Base-by-base conservation (phyloP, 495 filamentous ascomycete genomes). In the Letharia columbiana region DNA sequence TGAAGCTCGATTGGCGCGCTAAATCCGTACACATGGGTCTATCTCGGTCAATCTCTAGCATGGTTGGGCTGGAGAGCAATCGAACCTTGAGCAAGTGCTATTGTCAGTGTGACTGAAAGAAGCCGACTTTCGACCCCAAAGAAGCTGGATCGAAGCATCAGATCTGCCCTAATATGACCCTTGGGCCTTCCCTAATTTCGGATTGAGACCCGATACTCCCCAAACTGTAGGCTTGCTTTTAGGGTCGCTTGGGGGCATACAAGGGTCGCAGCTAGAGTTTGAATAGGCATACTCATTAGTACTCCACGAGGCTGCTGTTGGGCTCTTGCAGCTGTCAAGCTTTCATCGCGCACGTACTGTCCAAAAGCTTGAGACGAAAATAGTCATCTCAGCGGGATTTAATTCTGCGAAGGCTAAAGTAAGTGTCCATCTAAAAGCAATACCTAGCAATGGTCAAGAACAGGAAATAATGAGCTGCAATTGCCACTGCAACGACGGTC, bases 1-100 rank as follows among this genome's bases (percentile, higher is more conserved):
- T 23, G 10, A 45, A 33, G 63, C 63, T 59, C 37, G 63, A 65
- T 65, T 65, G 42, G 63, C 42, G 63, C 54, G 56, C 54, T 31
- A 65, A 65, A 65, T 20, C 42, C 45, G 41, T 65, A 56, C 57
- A 39, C 33, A 60, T n/a, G n/a, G 17, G 33, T 49, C 57, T 41
- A 47, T 35, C 18, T 23, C 20, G 58, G 63, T 41, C 28, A 15
- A 33, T 35, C 4, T 56, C 28, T 56, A 15, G 52, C 28, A 59
- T 59, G 10, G 28, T 20, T 45, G 20, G 31, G 17, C 18, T 17
- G 5, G 15, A 39, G 37, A 39, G 37, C 37, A 39, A 23, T 56
- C 50, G 23, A 28, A 28, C 23, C 23, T 28, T 28, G 23, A 28
- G 23, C 23, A 28, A 28, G 23, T 28, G 23, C 23, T 28, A 28